phyloP scores from a whole-genome alignment of 805 yeast species.

The Starmerella apicola region DNA sequence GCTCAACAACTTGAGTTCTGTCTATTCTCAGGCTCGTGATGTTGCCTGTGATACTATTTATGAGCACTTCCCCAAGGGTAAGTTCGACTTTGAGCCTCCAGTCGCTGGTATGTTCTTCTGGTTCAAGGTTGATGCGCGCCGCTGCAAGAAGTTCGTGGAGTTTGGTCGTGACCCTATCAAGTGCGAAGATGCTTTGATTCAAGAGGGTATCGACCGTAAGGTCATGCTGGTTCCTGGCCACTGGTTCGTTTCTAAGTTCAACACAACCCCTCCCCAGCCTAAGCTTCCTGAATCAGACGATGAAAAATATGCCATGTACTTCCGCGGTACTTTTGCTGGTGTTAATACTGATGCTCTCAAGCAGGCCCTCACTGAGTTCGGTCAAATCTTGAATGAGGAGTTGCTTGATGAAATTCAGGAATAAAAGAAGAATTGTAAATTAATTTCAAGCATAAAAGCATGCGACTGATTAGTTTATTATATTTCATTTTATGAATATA shows the following conservation, averaged over 20 bases:
- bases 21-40: conserved; percentile 81
- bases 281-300: conserved; percentile 24
- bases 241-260: conserved; percentile 28
- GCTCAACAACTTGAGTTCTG: conserved; percentile 60
- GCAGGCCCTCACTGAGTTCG: conserved; percentile 28
- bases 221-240: conserved; percentile 32
- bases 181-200: conserved; percentile 28
- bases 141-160: conserved; percentile 35
- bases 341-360: conserved; percentile 28
- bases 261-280: conserved; percentile 27
- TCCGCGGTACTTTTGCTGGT: conserved; percentile 35
- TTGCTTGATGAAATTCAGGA: conserved; percentile 1
- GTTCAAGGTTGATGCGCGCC: conserved; percentile 39
- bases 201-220: conserved; percentile 26
- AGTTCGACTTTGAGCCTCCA: conserved; percentile 31
- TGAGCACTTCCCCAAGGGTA: conserved; percentile 40
- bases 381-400: conserved; percentile 23
- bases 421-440: no score
- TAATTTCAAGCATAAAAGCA: no score
- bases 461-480: no score
- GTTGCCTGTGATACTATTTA: conserved; percentile 65
- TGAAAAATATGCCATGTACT: conserved; percentile 27
- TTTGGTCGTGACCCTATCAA: conserved; percentile 21
- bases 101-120: conserved; percentile 45
- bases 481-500: no score